These are phyloP conservation scores for Phialocephala subalpina DNA, from an alignment of 2,329 filamentous ascomycete species.

Conservation along the genomic window DNA sequence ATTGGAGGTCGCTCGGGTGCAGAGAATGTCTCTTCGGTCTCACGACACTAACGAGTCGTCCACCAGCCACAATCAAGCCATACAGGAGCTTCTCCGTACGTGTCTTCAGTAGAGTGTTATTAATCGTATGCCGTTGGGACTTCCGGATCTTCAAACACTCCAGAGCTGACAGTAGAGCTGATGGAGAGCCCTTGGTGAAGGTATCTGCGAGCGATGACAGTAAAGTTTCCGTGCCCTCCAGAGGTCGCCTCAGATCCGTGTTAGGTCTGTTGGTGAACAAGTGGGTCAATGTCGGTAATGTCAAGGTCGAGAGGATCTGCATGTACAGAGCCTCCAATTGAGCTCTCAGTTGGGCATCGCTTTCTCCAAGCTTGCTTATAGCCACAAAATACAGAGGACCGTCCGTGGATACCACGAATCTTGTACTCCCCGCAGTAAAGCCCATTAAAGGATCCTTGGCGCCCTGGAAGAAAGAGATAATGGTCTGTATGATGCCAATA, in stretches of 20 bases:
- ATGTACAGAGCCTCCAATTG: conserved; percentile 96
- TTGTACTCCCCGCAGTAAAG: conserved; percentile 86
- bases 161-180: conserved; percentile 84
- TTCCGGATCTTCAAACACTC: conserved; percentile 95
- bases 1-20: conserved; percentile 92
- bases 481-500: conserved; percentile 94
- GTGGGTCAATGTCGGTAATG: conserved; percentile 83
- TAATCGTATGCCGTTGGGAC: conserved; percentile 84
- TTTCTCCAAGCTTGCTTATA: conserved; percentile 92
- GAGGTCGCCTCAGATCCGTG: conserved; percentile 87
- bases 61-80: conserved; percentile 90
- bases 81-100: conserved; percentile 85
- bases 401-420: conserved; percentile 85
- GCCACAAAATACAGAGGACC: conserved; percentile 93
- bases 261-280: conserved; percentile 92
- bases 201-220: conserved; percentile 92
- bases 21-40: conserved; percentile 93
- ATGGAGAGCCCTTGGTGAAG: conserved; percentile 92
- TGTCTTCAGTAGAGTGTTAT: conserved; percentile 83
- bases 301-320: conserved; percentile 96
- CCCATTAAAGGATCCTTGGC: conserved; percentile 78
- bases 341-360: conserved; percentile 83
- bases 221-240: conserved; percentile 90
- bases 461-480: conserved; percentile 95
- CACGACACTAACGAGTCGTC: conserved; percentile 92